These are phyloP conservation scores for Myrmaecium sp. DNA, from an alignment of 2,329 filamentous ascomycete species.

Conservation along the genomic window DNA sequence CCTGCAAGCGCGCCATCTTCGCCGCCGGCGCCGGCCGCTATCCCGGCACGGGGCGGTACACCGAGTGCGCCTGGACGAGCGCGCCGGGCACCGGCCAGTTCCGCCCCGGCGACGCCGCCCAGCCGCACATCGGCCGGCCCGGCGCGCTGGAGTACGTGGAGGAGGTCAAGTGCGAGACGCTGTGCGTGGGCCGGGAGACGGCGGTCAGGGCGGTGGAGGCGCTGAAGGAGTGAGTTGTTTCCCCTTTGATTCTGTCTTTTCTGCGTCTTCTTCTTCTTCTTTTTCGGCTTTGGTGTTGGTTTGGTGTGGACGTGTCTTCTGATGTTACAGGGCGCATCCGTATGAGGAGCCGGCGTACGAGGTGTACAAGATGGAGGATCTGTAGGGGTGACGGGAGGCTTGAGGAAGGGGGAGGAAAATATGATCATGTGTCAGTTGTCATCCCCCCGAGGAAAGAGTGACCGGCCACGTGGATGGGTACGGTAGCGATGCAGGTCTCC, in stretches of 20 bases:
- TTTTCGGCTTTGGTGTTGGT: constrained; percentile 1
- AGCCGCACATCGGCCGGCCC: constrained; percentile 43
- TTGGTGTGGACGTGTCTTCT: neutral
- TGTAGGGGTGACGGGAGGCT: no score
- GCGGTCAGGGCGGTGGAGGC: constrained; percentile 41
- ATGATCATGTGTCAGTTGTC: no score
- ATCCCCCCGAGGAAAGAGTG: no score
- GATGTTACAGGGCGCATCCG: constrained; percentile 22
- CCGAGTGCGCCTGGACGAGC: constrained; percentile 24
- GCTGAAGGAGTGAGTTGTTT: constrained; percentile 41
- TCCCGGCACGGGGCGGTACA: constrained; percentile 25
- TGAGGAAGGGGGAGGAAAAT: no score
- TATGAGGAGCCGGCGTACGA: constrained; percentile 30
- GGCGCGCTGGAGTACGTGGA: constrained; percentile 41
- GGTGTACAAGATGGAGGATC: constrained; percentile 28
- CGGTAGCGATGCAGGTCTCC: no score
- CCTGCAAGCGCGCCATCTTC: constrained; percentile 28
- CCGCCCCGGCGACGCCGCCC: constrained; percentile 41
- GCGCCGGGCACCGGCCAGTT: constrained; percentile 46
- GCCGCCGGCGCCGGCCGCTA: constrained; percentile 27
- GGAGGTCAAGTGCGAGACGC: constrained; percentile 45
- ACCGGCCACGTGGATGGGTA: no score
- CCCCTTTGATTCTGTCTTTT: constrained; percentile 1
- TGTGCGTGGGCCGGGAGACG: constrained; percentile 43
- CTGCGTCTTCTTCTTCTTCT: neutral